Conservation (phyloP, 2,329 filamentous ascomycete species). For the Tolypocladium paradoxum region DNA sequence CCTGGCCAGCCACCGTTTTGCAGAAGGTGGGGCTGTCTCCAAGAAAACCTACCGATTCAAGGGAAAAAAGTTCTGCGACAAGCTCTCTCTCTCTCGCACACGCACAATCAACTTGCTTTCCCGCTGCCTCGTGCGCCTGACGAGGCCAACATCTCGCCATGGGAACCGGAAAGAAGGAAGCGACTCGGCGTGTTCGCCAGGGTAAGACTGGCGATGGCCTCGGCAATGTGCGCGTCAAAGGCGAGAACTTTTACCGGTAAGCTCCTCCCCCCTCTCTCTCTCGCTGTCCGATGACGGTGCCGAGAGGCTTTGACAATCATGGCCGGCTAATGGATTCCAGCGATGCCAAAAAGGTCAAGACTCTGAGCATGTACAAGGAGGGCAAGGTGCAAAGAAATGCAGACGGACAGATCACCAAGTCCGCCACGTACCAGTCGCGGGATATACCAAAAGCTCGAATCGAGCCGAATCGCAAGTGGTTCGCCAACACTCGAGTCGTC, state of each 20-base stretch:
- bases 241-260: constrained; percentile 95
- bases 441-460: constrained; percentile 76
- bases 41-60: background rate
- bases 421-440: constrained; percentile 72
- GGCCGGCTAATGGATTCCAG: constrained; percentile 16
- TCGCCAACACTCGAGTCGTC: constrained; percentile 84
- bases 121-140: background rate
- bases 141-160: constrained; percentile 35
- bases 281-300: background rate
- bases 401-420: constrained; percentile 71
- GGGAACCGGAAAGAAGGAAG: constrained; percentile 91
- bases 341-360: constrained; percentile 77
- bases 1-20: background rate
- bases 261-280: constrained; percentile 10
- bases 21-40: background rate
- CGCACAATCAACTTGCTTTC: background rate
- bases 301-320: constrained; percentile 1
- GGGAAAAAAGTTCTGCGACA: background rate
- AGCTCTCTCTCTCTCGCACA: background rate
- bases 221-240: constrained; percentile 84
- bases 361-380: constrained; percentile 82
- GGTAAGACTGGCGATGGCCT: constrained; percentile 79
- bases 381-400: constrained; percentile 75
- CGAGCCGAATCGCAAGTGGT: constrained; percentile 97
- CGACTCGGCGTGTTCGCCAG: constrained; percentile 69